Percentiles rank a stretch among this genome's conserved stretches.
phyloP scores from a whole-genome alignment of 306 rosid genomes.

The Notholithocarpus densiflorus region DNA sequence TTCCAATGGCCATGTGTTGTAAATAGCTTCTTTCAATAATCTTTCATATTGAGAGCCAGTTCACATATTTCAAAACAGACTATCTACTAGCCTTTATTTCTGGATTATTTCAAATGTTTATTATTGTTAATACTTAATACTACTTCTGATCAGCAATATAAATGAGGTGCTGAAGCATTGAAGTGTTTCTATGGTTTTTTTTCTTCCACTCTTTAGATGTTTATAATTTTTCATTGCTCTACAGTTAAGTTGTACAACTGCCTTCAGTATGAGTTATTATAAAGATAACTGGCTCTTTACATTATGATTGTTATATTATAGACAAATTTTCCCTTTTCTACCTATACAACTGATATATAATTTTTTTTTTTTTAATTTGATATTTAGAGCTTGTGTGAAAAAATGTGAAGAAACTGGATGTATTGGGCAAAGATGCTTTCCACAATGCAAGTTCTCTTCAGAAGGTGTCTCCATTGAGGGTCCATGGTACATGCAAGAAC shows the following conservation, averaged over 20 bases:
- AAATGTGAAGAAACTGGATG: slow-evolving; percentile 71
- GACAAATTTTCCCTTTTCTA: background rate
- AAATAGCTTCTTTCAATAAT: background rate
- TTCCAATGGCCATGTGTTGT: background rate
- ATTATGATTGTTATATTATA: background rate
- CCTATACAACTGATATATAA: background rate
- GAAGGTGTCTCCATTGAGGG: slow-evolving; percentile 26
- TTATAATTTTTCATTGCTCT: too few species aligned
- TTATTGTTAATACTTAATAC: too few species aligned
- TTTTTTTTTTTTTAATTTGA: background rate
- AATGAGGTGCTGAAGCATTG: too few species aligned
- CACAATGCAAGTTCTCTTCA: slow-evolving; percentile 49
- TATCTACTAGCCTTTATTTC: background rate
- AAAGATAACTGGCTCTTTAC: background rate
- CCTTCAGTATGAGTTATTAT: background rate
- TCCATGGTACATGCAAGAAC: slow-evolving; percentile 58
- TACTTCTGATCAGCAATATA: too few species aligned
- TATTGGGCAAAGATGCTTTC: slow-evolving; percentile 51
- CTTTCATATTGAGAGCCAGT: background rate
- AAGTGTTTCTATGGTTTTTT: too few species aligned
- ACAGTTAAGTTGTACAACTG: too few species aligned
- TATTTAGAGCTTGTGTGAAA: slow-evolving; percentile 52
- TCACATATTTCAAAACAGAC: background rate
- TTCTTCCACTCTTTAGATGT: too few species aligned
- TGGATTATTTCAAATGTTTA: background rate